phyloP scores from a whole-genome alignment of 1,284 basidiomycete species.

The Cryptococcus sp. region DNA sequence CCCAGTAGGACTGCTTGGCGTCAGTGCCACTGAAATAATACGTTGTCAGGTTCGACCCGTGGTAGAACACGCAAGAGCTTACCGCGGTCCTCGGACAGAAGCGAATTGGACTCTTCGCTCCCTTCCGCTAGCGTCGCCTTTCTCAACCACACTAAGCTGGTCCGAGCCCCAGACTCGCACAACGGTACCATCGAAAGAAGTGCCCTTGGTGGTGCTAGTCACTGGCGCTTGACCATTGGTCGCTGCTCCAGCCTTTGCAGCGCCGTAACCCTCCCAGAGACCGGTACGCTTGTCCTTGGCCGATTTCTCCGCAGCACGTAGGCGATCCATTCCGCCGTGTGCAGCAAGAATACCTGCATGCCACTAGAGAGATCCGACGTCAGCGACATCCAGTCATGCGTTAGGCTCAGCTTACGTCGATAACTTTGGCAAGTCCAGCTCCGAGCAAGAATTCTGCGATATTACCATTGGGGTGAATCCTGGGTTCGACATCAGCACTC shows the following conservation, averaged over 20 bases:
- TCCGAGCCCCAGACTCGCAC: slow-evolving; percentile 89
- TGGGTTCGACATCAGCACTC: slow-evolving; percentile 1
- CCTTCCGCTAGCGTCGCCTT: slow-evolving; percentile 61
- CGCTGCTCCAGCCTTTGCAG: slow-evolving; percentile 40
- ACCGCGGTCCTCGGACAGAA: slow-evolving; percentile 85
- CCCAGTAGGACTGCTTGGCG: slow-evolving; percentile 83
- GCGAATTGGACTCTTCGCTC: slow-evolving; percentile 87
- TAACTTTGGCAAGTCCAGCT: slow-evolving; percentile 83
- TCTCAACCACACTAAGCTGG: slow-evolving; percentile 79
- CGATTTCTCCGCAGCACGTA: slow-evolving; percentile 77
- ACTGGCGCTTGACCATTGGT: slow-evolving; percentile 21
- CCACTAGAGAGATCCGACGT: slow-evolving; percentile 59
- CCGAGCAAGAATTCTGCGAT: slow-evolving; percentile 86
- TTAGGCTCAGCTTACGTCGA: slow-evolving; percentile 60
- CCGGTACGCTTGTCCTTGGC: slow-evolving; percentile 81
- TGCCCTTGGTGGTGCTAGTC: slow-evolving; percentile 53
- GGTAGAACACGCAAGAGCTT: slow-evolving; percentile 25
- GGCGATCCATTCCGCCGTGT: slow-evolving; percentile 76
- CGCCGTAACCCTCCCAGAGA: slow-evolving; percentile 69
- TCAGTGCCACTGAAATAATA: slow-evolving; percentile 67
- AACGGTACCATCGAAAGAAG: slow-evolving; percentile 79
- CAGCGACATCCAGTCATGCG: neutral
- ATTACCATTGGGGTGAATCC: slow-evolving; percentile 89
- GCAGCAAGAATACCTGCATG: slow-evolving; percentile 90
- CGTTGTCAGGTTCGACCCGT: neutral